Conservation (phyloP, 176 grass and related monocot species). For the Stipa capillata region DNA sequence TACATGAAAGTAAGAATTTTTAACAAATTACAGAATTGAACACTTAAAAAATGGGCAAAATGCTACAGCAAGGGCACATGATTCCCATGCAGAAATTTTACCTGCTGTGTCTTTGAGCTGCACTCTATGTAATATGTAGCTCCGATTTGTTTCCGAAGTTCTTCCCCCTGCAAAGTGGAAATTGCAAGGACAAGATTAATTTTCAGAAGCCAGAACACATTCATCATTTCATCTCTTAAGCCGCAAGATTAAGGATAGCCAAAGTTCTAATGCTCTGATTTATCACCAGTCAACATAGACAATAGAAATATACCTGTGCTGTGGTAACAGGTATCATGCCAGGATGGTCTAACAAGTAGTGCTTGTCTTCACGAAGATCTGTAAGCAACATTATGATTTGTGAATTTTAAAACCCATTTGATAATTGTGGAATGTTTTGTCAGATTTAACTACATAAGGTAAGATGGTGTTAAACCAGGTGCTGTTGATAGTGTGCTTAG, state of each 20-base stretch:
- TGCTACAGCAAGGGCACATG: not conserved
- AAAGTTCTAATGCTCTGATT: not conserved
- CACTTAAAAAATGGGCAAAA: not conserved
- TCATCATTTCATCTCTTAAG: not conserved
- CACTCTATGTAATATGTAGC: constrained; percentile 93
- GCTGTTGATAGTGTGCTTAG: not conserved
- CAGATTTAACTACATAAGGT: not conserved
- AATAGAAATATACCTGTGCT: constrained; percentile 53
- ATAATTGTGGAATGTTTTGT: not conserved
- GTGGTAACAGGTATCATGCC: constrained; percentile 85
- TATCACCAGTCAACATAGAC: constrained; percentile 1
- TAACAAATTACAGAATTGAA: not conserved
- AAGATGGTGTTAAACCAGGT: not conserved
- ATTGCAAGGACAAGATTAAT: not conserved
- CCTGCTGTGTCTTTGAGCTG: constrained; percentile 99
- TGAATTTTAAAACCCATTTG: not conserved
- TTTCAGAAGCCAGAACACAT: not conserved
- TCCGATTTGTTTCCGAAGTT: constrained; percentile 89
- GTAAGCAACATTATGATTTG: constrained; percentile 7
- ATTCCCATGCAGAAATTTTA: constrained; percentile 17
- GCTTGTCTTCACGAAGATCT: constrained; percentile 99
- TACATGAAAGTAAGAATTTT: constrained; percentile 2
- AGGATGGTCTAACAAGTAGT: constrained; percentile 95
- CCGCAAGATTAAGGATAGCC: not conserved
- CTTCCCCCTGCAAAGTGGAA: constrained; percentile 64